Evolutionary conservation across 805 yeast species (phyloP), one percentile per base, ranked within the genome.

Genomic region (Sugiyamaella americana): DNA sequence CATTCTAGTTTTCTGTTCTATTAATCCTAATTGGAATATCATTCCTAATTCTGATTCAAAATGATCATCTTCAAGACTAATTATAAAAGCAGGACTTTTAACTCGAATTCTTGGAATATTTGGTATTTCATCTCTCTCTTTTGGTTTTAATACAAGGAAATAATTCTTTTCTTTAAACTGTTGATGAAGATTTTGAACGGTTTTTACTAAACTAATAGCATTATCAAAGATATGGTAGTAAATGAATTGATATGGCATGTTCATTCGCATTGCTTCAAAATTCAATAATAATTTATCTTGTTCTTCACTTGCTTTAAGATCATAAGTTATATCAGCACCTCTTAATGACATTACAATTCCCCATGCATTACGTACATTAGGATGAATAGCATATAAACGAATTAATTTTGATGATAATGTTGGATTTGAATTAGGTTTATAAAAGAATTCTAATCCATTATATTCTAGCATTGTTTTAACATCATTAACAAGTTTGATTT

Each of bases 11-110:
- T 69, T 71, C 59, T 87, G 94, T 54, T 62, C 70, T 5, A 55
- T 50, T 40, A 49, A 40, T 1, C 95, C 95, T 8, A 83, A 70
- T 54, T 82, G 81, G 57, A 74, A 80, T 22, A 82, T 76, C 57
- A 77, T 69, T 19, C 78, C 74, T 40, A 89, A 65, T 55, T 86
- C 81, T 5, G 80, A 70, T 63, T 91, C 98, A 61, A 89, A 88
- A 5, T 95, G 91, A 63, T 91, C 97, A 62, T 86, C 95, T 47
- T 86, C 95, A 52, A 88, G 71, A 20, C 82, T 72, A 34, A 88
- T 66, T 3, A 82, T 69, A 51, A 86, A 70, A 36, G 76, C 68
- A 4, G 69, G 69, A 0, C 94, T 70, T 37, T 67, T 73, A 32
- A 88, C 54, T 19, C 74, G 72, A 2, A 87, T 65, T 30, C 61